Base-by-base conservation (phyloP, 2,329 filamentous ascomycete species). In the Tolypocladium amazonense region DNA sequence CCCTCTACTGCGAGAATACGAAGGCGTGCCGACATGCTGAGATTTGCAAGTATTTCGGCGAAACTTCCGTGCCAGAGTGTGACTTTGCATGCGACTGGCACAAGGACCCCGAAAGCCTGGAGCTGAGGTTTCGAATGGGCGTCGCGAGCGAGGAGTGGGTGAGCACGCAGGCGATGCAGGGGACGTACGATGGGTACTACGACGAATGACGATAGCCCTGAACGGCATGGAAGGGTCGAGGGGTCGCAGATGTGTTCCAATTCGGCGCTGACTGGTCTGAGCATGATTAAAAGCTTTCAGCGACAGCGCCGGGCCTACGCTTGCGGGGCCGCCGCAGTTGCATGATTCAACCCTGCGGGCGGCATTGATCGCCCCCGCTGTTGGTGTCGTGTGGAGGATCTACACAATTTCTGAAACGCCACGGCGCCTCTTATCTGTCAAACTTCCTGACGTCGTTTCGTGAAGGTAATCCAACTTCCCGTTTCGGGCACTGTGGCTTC, bases 1-100 rank as follows among this genome's bases (percentile, higher is more conserved):
- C 92, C 2, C 76, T 83, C 12, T 97, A 96, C 69, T 96, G 92
- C 71, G 93, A 97, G 73, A 83, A 84, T 59, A 88, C 85, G 0
- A 79, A 77, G 14, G 76, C 76, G 14, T 97, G 93, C 69, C 82
- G 92, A 56, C 93, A 97, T 69, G 80, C 82, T 56, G 72, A 87
- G 30, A 90, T 96, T 59, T 87, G 84, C 64, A 80, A 81, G 56
- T 93, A 94, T 69, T 96, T 94, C 74, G 89, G 88, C 2, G 89
- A 93, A 70, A 72, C 70, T 20, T 69, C 75, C 52, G 71, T 74
- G 15, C 82, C 84, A 2, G 76, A 77, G 25, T 92, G 89, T 66
- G 84, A 90, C 65, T 89, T 82, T 75, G 89, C 89, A 3, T 92
- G 89, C 67, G 89, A 92, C 70, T 88, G 84, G 76, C 89, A 90